Evolutionary conservation across 2,329 filamentous ascomycete species (phyloP).

Genomic region (Alternaria angustiovoidea): DNA sequence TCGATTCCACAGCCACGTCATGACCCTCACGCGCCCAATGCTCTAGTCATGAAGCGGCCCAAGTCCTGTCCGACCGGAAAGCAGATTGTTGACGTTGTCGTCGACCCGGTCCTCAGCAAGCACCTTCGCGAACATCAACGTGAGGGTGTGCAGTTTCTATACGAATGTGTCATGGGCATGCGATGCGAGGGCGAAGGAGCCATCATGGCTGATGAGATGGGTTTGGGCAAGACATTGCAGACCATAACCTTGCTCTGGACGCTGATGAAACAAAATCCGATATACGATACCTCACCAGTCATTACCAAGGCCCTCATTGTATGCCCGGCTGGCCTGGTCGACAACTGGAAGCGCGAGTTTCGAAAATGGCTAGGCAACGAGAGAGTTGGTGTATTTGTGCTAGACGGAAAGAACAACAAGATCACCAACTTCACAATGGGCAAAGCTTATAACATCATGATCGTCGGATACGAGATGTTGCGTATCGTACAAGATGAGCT

Average conservation of each 20-base stretch:
- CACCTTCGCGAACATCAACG: slow-evolving; percentile 73
- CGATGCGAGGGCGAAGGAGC: slow-evolving; percentile 71
- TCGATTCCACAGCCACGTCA: slow-evolving; percentile 68
- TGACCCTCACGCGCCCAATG: slow-evolving; percentile 66
- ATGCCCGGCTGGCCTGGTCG: slow-evolving; percentile 75
- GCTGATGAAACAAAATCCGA: slow-evolving; percentile 74
- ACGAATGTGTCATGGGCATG: slow-evolving; percentile 80
- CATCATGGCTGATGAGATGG: slow-evolving; percentile 79
- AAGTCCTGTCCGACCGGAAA: slow-evolving; percentile 65
- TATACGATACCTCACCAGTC: slow-evolving; percentile 66
- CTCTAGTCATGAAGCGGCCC: slow-evolving; percentile 73
- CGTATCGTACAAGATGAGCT: slow-evolving; percentile 71
- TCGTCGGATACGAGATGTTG: slow-evolving; percentile 76
- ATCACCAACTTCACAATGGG: slow-evolving; percentile 74
- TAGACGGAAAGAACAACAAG: slow-evolving; percentile 64
- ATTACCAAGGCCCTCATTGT: slow-evolving; percentile 77
- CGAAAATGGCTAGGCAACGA: slow-evolving; percentile 77
- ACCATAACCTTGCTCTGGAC: slow-evolving; percentile 78
- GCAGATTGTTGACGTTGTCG: slow-evolving; percentile 74
- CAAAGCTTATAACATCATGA: slow-evolving; percentile 73
- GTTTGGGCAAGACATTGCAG: slow-evolving; percentile 76
- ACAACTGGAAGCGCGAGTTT: slow-evolving; percentile 78
- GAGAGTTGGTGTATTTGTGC: slow-evolving; percentile 72
- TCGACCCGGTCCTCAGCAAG: slow-evolving; percentile 71
- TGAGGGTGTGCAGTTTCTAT: slow-evolving; percentile 74